These are phyloP conservation scores for Cystobasidium pallidum DNA, from an alignment of 1,284 basidiomycete species.

Conservation along the genomic window DNA sequence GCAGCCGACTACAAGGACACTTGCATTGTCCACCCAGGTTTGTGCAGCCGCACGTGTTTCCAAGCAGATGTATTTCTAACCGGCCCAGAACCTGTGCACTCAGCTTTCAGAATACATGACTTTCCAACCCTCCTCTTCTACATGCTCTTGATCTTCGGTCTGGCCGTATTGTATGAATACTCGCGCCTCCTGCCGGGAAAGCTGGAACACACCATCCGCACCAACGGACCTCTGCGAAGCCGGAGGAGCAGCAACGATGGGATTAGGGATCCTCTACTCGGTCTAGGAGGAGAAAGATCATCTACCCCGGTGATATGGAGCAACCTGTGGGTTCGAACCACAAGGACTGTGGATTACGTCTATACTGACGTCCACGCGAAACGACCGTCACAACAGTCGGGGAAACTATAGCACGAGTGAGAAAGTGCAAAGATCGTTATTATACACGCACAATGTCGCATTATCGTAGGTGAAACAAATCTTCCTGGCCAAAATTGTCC, in stretches of 20 bases:
- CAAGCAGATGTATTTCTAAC: not conserved
- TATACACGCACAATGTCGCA: slow-evolving; percentile 38
- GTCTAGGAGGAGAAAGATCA: slow-evolving; percentile 18
- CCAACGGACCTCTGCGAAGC: slow-evolving; percentile 1
- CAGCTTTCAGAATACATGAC: slow-evolving; percentile 30
- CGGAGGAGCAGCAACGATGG: slow-evolving; percentile 16
- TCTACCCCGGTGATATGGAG: slow-evolving; percentile 24
- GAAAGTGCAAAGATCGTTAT: slow-evolving; percentile 1
- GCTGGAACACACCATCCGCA: slow-evolving; percentile 28
- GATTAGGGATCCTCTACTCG: slow-evolving; percentile 15
- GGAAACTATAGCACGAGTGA: slow-evolving; percentile 19
- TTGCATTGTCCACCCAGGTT: slow-evolving; percentile 39
- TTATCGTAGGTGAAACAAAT: slow-evolving; percentile 18
- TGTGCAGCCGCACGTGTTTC: not conserved
- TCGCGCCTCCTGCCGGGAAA: slow-evolving; percentile 21
- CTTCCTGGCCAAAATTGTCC: not conserved
- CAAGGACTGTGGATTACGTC: too few species aligned
- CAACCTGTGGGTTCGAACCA: slow-evolving; percentile 26
- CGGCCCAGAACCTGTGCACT: not conserved
- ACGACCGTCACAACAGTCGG: not conserved
- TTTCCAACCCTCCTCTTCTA: slow-evolving; percentile 36
- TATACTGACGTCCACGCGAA: too few species aligned
- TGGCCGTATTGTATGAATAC: slow-evolving; percentile 38
- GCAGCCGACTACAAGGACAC: slow-evolving; percentile 41
- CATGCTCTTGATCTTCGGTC: slow-evolving; percentile 31